Base-by-base conservation (phyloP, 179 eudicot species). In the Silene vulgaris region DNA sequence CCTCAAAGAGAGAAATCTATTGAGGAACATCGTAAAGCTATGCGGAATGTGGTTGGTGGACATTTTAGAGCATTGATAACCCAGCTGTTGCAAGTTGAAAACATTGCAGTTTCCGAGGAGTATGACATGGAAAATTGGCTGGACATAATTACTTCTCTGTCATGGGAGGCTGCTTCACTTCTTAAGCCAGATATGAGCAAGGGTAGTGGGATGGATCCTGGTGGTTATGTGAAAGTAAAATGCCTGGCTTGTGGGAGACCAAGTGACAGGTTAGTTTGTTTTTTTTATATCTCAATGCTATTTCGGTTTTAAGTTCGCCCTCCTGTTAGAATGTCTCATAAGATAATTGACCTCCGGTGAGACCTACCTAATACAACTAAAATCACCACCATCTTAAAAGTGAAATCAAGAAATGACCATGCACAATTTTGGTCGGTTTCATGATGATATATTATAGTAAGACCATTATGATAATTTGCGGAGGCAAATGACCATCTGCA, bases 151-250 rank as follows among this genome's bases (percentile, higher is more conserved):
- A 84, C 88, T 26, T 79, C 82, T 52, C 78, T 86, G 63, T 79
- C 85, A 54, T 86, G 88, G 88, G 87, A 86, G 74, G 88, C 86
- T 75, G 88, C 88, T 35, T 79, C 84, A 28, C 81, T 86, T 76
- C 87, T 86, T 64, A 86, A 86, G 82, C 88, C 88, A 70, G 88
- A 86, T 76, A 86, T 75, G 77, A 84, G 82, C 75, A 82, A 78
- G 77, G 84, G 85, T 62, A 84, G 87, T 77, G 85, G 85, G 75
- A 86, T 86, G 88, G 88, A 86, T 81, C 88, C 88, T 59, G 85
- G 85, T 61, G 85, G 82, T 17, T 86, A 84, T 78, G 87, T 86
- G 65, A 86, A 86, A 79, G 84, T 86, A 52, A 86, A 86, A 71
- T 86, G 88, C 73, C 56, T 86, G 75, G 85, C 88, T 14, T 79